A percentile compares a stretch with the other conserved stretches of the same genome.
phyloP scores from a whole-genome alignment of 1,284 basidiomycete species.

The Malassezia arunalokei region DNA sequence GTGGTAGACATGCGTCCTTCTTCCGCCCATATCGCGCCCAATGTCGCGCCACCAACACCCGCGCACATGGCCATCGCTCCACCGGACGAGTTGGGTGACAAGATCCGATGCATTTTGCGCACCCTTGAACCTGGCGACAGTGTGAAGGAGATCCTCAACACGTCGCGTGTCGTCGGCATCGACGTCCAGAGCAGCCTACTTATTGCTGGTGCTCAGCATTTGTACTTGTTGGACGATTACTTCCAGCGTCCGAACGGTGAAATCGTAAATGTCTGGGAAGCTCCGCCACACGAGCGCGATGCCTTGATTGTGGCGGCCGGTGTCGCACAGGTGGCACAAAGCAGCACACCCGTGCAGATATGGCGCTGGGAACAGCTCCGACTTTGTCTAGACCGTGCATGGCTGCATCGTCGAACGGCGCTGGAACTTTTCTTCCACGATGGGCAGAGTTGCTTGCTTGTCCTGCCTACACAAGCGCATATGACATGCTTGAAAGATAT shows the following conservation, averaged over 20 bases:
- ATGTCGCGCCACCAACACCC: background rate
- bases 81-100: conserved; percentile 52
- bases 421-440: conserved; percentile 46
- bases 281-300: conserved; percentile 58
- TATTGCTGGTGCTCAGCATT: conserved; percentile 68
- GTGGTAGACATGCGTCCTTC: background rate
- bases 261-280: conserved; percentile 75
- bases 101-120: conserved; percentile 52
- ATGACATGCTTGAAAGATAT: conserved; percentile 24
- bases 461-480: conserved; percentile 27
- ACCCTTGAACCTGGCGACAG: conserved; percentile 71
- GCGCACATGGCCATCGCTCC: background rate
- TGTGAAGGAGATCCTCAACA: conserved; percentile 64
- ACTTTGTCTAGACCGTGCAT: conserved; percentile 23
- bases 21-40: background rate
- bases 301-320: conserved; percentile 58
- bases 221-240: conserved; percentile 87
- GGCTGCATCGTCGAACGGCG: conserved; percentile 33
- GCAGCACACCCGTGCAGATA: conserved; percentile 20
- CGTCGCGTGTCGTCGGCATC: conserved; percentile 34
- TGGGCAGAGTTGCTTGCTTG: conserved; percentile 42
- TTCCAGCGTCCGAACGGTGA: conserved; percentile 76
- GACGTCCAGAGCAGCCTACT: conserved; percentile 62
- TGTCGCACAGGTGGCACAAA: conserved; percentile 29
- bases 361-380: conserved; percentile 32